phyloP scores from a whole-genome alignment of 2,329 filamentous ascomycete species.

The Sphaerulina populicola region DNA sequence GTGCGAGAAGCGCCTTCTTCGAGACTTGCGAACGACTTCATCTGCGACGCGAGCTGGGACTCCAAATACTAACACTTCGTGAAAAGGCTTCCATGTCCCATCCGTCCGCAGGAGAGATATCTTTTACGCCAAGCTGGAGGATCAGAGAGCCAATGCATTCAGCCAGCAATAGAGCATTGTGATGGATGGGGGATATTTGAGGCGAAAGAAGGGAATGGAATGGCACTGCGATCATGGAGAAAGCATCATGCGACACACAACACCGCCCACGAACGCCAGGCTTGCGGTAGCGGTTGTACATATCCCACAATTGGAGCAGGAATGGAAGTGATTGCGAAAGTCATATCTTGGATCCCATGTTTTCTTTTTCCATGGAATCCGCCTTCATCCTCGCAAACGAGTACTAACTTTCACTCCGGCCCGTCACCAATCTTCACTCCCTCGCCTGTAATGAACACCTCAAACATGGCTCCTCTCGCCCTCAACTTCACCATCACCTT shows the following conservation, averaged over 20 bases:
- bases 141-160: conserved; percentile 47
- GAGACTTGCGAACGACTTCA: neutral
- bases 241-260: conserved; percentile 6
- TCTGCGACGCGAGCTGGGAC: conserved; percentile 1
- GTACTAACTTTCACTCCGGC: conserved; percentile 6
- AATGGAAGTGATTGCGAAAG: conserved; percentile 13
- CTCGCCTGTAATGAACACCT: conserved; percentile 20
- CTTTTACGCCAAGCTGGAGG: conserved; percentile 57
- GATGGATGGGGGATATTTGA: neutral
- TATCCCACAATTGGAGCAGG: conserved; percentile 10
- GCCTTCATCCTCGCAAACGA: neutral
- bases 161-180: conserved; percentile 27
- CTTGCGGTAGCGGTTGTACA: conserved; percentile 12
- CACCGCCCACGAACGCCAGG: neutral
- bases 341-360: neutral
- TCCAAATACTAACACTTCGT: neutral
- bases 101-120: conserved; percentile 54
- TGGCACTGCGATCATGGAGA: conserved; percentile 2
- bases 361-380: too few relatives aligned
- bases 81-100: conserved; percentile 55
- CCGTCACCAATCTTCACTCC: conserved; percentile 17
- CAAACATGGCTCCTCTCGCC: conserved; percentile 20
- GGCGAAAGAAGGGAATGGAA: neutral
- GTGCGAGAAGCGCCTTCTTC: neutral
- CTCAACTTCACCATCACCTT: conserved; percentile 16